Evolutionary conservation across 2,329 filamentous ascomycete species (phyloP).

Genomic region (Akanthomyces dipterigenus): DNA sequence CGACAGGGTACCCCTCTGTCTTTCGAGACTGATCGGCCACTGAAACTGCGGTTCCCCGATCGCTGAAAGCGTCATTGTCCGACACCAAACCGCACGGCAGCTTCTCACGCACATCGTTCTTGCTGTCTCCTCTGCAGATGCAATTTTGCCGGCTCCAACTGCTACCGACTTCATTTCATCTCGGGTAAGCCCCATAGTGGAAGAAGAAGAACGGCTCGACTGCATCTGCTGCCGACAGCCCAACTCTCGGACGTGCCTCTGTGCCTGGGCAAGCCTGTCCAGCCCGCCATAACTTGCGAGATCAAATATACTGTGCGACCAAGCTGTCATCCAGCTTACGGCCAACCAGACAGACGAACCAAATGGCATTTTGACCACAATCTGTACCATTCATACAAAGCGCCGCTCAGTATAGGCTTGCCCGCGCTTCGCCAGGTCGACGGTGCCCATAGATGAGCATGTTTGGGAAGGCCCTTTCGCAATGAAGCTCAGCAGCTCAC

Average conservation of each 20-base stretch:
- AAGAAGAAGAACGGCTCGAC: background rate
- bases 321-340: background rate
- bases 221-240: background rate
- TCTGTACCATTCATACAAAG: background rate
- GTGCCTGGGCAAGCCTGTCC: background rate
- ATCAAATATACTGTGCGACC: background rate
- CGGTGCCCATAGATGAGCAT: background rate
- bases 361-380: background rate
- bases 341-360: background rate
- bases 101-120: background rate
- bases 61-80: conserved; percentile 5
- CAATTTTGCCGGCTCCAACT: background rate
- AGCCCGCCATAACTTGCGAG: background rate
- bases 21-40: background rate
- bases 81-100: background rate
- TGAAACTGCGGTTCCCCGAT: background rate
- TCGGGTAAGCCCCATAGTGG: background rate
- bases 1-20: background rate
- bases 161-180: background rate
- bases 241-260: background rate
- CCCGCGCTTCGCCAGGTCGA: background rate
- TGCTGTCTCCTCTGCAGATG: background rate
- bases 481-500: conserved; percentile 39
- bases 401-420: background rate
- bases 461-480: background rate